phyloP scores from a whole-genome alignment of 345 rosid genomes.

The Populus deltoides region DNA sequence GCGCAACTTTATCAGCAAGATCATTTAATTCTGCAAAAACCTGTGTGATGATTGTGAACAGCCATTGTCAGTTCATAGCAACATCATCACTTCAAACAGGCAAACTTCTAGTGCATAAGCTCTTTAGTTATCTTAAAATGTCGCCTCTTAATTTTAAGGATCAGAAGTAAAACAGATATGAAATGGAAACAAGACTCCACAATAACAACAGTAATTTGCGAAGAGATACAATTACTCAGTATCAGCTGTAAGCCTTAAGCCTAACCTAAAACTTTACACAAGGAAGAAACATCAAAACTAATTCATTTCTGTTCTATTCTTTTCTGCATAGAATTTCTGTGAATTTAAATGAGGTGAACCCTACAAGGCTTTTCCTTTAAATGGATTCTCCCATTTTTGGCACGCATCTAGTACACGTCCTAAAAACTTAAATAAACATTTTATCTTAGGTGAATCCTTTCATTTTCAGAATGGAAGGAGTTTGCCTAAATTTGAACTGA shows the following conservation, averaged over 20 bases:
- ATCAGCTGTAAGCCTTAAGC: no score
- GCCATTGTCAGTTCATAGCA: background rate
- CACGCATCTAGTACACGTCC: background rate
- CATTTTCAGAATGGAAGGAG: no score
- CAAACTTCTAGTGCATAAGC: background rate
- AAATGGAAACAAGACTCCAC: background rate
- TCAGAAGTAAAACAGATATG: background rate
- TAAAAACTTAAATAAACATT: no score
- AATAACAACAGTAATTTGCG: no score
- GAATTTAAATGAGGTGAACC: background rate
- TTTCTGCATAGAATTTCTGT: background rate
- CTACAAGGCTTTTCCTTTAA: background rate
- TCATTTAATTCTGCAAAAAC: constrained; percentile 77
- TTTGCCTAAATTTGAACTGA: no score
- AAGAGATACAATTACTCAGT: no score
- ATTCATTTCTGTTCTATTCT: background rate
- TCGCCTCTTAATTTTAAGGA: background rate
- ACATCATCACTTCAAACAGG: background rate
- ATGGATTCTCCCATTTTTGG: background rate
- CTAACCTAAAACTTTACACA: background rate
- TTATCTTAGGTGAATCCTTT: no score
- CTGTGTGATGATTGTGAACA: constrained; percentile 32
- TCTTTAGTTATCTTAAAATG: background rate
- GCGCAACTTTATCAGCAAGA: constrained; percentile 60
- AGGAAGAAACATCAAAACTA: background rate